phyloP scores from a whole-genome alignment of 2,329 filamentous ascomycete genomes.

The Colletotrichum salicis region DNA sequence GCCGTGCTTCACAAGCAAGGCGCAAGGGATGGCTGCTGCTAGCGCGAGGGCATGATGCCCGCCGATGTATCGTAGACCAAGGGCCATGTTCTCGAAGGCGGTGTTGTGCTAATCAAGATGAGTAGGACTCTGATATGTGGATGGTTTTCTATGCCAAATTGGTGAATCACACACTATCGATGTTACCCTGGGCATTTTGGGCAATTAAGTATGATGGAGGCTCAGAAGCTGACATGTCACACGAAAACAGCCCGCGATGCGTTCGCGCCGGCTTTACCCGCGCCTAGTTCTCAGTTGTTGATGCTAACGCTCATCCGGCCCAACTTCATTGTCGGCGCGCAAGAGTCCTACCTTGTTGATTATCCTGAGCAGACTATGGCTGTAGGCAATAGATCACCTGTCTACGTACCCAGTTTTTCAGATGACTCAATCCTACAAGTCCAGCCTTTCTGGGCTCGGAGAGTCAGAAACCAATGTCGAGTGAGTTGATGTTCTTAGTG shows the following conservation, averaged over 20 bases:
- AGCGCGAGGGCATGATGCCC: neutral
- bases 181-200: neutral
- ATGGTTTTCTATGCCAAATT: neutral
- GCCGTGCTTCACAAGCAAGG: neutral
- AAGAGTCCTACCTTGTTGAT: neutral
- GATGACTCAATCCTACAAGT: neutral
- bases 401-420: too few species aligned
- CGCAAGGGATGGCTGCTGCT: neutral
- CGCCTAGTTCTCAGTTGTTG: neutral
- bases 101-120: too few species aligned
- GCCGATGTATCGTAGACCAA: neutral
- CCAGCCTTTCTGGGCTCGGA: neutral
- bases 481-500: too few species aligned
- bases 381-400: neutral
- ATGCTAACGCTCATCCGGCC: neutral
- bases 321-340: neutral
- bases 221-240: neutral
- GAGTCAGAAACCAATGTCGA: too few species aligned
- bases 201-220: too few species aligned
- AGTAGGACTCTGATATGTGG: too few species aligned
- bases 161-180: neutral
- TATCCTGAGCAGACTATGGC: neutral
- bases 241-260: neutral
- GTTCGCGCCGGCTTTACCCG: neutral
- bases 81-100: neutral